Evolutionary conservation across 2,329 filamentous ascomycete species (phyloP), one percentile per base, ranked within the genome.

Genomic region (Colletotrichum gigasporum): DNA sequence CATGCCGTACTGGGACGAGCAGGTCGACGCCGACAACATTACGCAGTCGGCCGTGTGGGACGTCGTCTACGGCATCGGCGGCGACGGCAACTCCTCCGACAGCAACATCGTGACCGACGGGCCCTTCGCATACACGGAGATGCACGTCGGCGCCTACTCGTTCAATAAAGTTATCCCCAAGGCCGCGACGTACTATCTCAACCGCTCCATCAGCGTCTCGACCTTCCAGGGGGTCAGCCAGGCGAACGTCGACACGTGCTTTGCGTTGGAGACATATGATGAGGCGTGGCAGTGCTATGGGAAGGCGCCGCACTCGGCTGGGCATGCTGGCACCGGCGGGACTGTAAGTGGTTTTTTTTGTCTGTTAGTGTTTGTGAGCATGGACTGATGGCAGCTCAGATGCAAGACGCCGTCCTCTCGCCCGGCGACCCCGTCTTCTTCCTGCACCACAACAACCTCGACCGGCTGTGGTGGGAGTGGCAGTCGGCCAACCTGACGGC

Each of bases 401-500:
- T 45, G 42, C 42, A 45, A 45, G 42, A 45, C 16, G 20, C 42
- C 26, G 42, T 45, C 12, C n/a, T 45, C 9, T 45, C 42, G 11
- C 42, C 51, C 14, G 51, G 51, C 10, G 53, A 57, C 16, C 53
- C 53, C 3, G 8, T 57, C 10, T 57, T 57, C 28, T 57, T 45
- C 32, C 39, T 57, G 6, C 53, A 57, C 30, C 53, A 57, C 41
- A 45, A 37, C 28, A 45, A 48, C 30, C 39, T 57, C 12, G 53
- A 57, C 16, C 39, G 44, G 8, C 10, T 45, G 12, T 57, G 39
- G 41, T 57, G 53, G 53, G 39, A 47, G 7, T 57, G 53, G 53
- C 53, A 57, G 20, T 45, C 44, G 0, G 16, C n/a, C 11, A 65
- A 70, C 14, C 66, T 67, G 24, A 30, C 24, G 2, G 24, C 51